Conservation (phyloP, 2,329 filamentous ascomycete species). For the Blumeriella jaapii region DNA sequence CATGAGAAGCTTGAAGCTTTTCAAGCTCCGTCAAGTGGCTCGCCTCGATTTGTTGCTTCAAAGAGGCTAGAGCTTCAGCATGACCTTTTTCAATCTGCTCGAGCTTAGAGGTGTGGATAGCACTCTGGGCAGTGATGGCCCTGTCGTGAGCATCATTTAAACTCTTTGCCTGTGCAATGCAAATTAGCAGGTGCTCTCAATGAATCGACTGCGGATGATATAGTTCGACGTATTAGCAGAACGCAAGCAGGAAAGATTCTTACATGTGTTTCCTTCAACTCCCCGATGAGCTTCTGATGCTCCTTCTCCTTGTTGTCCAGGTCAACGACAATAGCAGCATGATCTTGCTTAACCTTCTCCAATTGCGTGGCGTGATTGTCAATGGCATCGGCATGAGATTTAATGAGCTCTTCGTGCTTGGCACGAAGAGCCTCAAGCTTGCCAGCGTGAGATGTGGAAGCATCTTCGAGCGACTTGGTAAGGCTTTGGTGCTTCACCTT, state of each 20-base stretch:
- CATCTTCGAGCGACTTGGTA: constrained; percentile 26
- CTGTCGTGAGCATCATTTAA: constrained; percentile 44
- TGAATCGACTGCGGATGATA: too few relatives aligned
- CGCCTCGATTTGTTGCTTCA: constrained; percentile 36
- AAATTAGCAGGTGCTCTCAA: too few relatives aligned
- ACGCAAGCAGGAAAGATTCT: background rate
- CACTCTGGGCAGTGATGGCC: constrained; percentile 36
- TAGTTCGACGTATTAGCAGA: background rate
- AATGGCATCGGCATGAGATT: constrained; percentile 7
- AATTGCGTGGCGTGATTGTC: constrained; percentile 14
- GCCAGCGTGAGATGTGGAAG: constrained; percentile 13
- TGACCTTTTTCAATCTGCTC: constrained; percentile 44
- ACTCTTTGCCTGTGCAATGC: constrained; percentile 41
- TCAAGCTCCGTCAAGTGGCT: constrained; percentile 2
- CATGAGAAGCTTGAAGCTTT: constrained; percentile 19
- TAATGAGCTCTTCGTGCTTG: constrained; percentile 15
- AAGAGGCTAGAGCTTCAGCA: constrained; percentile 29
- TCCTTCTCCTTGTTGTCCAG: constrained; percentile 38
- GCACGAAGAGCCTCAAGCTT: constrained; percentile 18
- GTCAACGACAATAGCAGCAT: constrained; percentile 20
- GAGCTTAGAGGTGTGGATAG: constrained; percentile 38
- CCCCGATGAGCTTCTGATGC: constrained; percentile 42
- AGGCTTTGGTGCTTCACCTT: constrained; percentile 43
- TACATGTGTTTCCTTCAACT: constrained; percentile 37
- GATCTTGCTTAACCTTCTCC: constrained; percentile 20